Conservation (phyloP, 116 monocot species). For the Zostera marina region DNA sequence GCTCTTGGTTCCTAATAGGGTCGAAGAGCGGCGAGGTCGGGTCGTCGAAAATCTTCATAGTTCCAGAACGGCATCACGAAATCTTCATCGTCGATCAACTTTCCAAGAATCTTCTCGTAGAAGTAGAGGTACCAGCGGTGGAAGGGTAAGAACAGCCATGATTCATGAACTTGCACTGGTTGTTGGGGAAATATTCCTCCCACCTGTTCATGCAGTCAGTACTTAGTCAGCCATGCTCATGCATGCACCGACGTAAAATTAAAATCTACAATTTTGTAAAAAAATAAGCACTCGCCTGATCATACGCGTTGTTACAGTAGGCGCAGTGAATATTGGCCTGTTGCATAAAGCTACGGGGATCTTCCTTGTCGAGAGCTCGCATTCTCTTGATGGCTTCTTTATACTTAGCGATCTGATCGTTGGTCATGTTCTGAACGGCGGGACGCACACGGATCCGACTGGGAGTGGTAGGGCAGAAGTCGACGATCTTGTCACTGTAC, state of each 20-base stretch:
- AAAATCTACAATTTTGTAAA: neutral
- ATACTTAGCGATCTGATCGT: conserved; percentile 20
- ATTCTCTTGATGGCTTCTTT: conserved; percentile 14
- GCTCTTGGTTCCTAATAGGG: conserved; percentile 1
- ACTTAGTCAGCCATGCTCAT: neutral
- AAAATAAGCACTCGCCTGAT: conserved; percentile 6
- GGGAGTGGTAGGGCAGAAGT: conserved; percentile 12
- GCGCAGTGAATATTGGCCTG: conserved; percentile 38
- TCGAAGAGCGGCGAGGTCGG: conserved; percentile 17
- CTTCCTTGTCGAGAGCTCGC: conserved; percentile 14
- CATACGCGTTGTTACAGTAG: conserved; percentile 33
- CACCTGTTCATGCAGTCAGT: neutral
- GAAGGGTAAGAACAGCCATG: conserved; percentile 19
- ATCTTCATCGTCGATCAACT: conserved; percentile 12
- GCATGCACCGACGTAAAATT: neutral
- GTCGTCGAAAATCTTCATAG: conserved; percentile 10
- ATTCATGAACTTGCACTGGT: conserved; percentile 7
- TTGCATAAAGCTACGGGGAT: conserved; percentile 30
- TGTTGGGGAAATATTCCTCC: neutral
- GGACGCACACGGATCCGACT: conserved; percentile 15
- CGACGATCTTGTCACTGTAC: neutral
- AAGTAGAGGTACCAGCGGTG: conserved; percentile 26
- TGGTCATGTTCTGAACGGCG: conserved; percentile 13
- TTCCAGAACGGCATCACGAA: conserved; percentile 24
- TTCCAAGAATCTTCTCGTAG: conserved; percentile 20